A percentile compares a stretch with the other conserved stretches of the same genome.
Evolutionary conservation across 768 basidiomycete genomes (phyloP).

Genomic region (Trametes maxima): DNA sequence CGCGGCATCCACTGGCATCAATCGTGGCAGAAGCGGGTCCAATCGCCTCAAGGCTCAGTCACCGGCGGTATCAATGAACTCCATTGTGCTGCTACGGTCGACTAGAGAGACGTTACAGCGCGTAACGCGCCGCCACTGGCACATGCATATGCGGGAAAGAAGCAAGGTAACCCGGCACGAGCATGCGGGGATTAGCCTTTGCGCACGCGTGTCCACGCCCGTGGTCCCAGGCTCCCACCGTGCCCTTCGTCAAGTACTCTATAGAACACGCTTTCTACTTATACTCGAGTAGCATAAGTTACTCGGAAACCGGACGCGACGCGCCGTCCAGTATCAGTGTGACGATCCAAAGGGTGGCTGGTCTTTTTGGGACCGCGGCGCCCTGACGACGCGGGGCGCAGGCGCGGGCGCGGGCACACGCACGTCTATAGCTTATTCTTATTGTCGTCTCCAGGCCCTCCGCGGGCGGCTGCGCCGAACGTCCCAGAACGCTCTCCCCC

Average conservation of each 20-base stretch:
- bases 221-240: neutral
- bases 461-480: constrained; percentile 1
- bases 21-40: no score
- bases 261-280: no score
- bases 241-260: neutral
- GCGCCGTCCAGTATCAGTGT: no score
- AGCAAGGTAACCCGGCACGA: constrained; percentile 3
- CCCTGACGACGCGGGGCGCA: neutral
- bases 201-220: neutral
- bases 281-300: no score
- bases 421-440: neutral
- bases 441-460: neutral
- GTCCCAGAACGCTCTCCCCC: constrained; percentile 1
- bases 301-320: no score
- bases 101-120: no score
- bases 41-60: no score
- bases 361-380: neutral
- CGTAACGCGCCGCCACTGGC: no score
- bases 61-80: no score
- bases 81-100: no score
- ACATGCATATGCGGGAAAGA: no score
- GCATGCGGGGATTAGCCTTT: constrained; percentile 15
- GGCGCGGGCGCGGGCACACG: neutral
- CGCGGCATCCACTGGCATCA: no score
- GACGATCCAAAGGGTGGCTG: neutral